phyloP scores from a whole-genome alignment of 371 early-diverging fungal genomes.

The Haplosporangium sp. region DNA sequence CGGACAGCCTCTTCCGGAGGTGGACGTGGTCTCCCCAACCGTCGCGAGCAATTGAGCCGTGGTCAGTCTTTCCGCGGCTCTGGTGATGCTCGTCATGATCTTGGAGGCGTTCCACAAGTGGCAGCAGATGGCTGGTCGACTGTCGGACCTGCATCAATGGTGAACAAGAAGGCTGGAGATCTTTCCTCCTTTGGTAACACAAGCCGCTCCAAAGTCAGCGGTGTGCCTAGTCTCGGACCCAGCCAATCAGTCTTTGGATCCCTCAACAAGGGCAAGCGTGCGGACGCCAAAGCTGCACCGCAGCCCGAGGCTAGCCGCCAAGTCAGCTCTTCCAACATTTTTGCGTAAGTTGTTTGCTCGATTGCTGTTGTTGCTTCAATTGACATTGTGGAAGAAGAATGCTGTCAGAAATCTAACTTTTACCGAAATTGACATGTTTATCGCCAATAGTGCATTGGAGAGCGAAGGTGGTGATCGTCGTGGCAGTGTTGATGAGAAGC shows the following conservation, averaged over 20 bases:
- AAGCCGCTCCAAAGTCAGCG: constrained; percentile 68
- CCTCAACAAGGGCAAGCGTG: constrained; percentile 59
- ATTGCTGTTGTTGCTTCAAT: not conserved
- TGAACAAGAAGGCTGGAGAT: constrained; percentile 71
- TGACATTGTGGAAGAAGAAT: not conserved
- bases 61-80: constrained; percentile 65
- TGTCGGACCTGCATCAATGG: constrained; percentile 64
- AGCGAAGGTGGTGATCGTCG: constrained; percentile 54
- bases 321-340: constrained; percentile 49
- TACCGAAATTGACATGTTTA: not conserved
- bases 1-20: constrained; percentile 75
- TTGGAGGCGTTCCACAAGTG: constrained; percentile 60
- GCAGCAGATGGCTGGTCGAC: constrained; percentile 79
- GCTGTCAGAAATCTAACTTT: not conserved
- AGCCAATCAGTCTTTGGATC: constrained; percentile 65
- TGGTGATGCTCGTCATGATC: constrained; percentile 65
- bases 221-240: constrained; percentile 66
- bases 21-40: constrained; percentile 58
- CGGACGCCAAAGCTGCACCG: constrained; percentile 48
- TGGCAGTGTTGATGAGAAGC: constrained; percentile 57
- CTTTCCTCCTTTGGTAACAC: constrained; percentile 85
- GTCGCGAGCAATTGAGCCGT: constrained; percentile 63
- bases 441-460: constrained; percentile 57
- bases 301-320: constrained; percentile 44
- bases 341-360: constrained; percentile 25